Conservation (phyloP, 2,329 filamentous ascomycete genomes). For the Aureobasidium sp. region DNA sequence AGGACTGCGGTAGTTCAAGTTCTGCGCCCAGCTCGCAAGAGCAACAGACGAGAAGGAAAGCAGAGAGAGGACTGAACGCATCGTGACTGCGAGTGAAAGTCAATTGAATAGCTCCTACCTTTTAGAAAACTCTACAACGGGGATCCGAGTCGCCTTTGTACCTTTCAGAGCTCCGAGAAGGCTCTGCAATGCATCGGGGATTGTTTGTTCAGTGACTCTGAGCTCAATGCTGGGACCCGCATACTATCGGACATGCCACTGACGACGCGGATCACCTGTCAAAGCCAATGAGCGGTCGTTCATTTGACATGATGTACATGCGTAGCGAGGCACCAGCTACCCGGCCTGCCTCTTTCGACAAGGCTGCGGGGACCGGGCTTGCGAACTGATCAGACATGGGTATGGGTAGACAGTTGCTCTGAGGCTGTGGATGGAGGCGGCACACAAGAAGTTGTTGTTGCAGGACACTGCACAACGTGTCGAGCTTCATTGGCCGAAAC, state of each 20-base stretch:
- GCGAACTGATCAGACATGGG: no score
- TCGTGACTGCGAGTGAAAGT: not conserved
- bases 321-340: not conserved
- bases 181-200: not conserved
- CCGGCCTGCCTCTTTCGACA: conserved; percentile 2
- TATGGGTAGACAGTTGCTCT: not conserved
- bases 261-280: not conserved
- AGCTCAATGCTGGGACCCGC: not conserved
- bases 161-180: not conserved
- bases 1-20: conserved; percentile 60
- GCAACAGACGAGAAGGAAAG: conserved; percentile 19
- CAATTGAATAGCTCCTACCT: conserved; percentile 9
- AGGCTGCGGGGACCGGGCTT: not conserved
- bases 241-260: not conserved
- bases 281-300: not conserved
- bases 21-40: conserved; percentile 31
- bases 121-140: not conserved
- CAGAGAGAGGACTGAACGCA: conserved; percentile 8
- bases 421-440: not conserved
- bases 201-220: not conserved
- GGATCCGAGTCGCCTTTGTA: not conserved
- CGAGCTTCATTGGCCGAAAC: not conserved
- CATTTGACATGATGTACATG: conserved; percentile 5
- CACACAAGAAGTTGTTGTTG: not conserved
- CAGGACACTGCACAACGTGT: conserved; percentile 1